phyloP scores from a whole-genome alignment of 768 basidiomycete species.

The Hygrocybe punicea region DNA sequence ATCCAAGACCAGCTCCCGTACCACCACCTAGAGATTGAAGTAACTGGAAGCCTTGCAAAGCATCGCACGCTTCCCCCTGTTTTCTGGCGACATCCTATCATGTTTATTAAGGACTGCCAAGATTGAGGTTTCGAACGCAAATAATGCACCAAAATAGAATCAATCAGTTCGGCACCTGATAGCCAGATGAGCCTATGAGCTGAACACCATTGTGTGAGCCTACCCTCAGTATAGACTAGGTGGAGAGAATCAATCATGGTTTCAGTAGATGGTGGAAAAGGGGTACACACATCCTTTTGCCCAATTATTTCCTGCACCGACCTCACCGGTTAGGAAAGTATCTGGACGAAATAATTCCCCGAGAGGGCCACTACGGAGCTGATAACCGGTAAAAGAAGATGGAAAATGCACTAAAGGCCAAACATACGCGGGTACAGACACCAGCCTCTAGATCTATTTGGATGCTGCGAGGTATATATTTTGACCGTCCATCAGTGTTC shows the following conservation, averaged over 20 bases:
- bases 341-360: constrained; percentile 84
- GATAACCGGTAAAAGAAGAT: background rate
- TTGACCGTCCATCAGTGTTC: constrained; percentile 46
- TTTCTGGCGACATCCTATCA: constrained; percentile 67
- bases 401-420: background rate
- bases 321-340: constrained; percentile 65
- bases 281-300: constrained; percentile 80
- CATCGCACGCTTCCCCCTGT: constrained; percentile 79
- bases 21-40: constrained; percentile 90
- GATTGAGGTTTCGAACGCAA: background rate
- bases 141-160: constrained; percentile 60
- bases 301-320: constrained; percentile 89
- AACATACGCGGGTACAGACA: constrained; percentile 71
- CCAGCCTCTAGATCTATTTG: constrained; percentile 89
- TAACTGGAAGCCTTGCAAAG: constrained; percentile 87
- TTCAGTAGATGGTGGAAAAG: background rate
- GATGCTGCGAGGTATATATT: constrained; percentile 87
- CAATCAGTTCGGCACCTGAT: constrained; percentile 85
- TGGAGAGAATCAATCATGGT: constrained; percentile 17
- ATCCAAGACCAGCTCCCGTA: constrained; percentile 83
- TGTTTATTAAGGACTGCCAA: background rate
- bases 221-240: constrained; percentile 85
- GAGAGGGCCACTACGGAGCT: constrained; percentile 67
- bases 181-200: background rate
- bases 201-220: constrained; percentile 11